Evolutionary conservation across 495 filamentous ascomycete species (phyloP), one percentile per base, ranked within the genome.

Genomic region (Neurospora hispaniola): DNA sequence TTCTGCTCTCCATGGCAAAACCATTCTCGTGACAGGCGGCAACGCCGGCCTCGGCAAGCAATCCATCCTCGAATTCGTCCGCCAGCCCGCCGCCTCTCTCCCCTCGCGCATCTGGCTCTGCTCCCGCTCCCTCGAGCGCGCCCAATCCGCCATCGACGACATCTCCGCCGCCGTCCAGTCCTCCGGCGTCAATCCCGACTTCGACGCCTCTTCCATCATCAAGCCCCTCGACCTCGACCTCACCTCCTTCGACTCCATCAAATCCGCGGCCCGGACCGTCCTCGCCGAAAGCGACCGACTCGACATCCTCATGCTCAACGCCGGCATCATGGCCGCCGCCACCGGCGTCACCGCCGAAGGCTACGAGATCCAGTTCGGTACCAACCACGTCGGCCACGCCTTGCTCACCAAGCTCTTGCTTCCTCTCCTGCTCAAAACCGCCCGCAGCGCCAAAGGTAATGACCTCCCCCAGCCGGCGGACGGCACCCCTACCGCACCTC

Each of bases 291-390:
- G 73, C 10, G 70, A 75, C 9, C 81, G 84, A 1, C 80, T 87
- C 41, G 85, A 86, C 75, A 76, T 85, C 38, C 72, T 82, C 16
- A 77, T 85, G 73, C 74, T 73, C 79, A 93, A 93, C 76, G 91
- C 91, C 5, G 91, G 92, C 31, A 86, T 92, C 71, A 90, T 92
- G 89, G 86, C 82, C 7, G 72, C 84, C 11, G 84, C 88, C 3
- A 80, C 81, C 0, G 79, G 79, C 0, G 76, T 81, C 7, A 93
- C 90, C 8, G 77, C 83, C 14, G 89, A 93, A 27, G 90, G 90
- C n/a, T 90, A 89, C 77, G 90, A 94, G 76, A 83, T 89, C 41
- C 89, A 92, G 71, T 88, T 93, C 73, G 90, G 88, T n/a, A 89
- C 88, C 5, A 94, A 94, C 76, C 87, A 94, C 77, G 78, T 93